These are phyloP conservation scores for Phaffia tasmanica DNA, from an alignment of 768 basidiomycete species.

Conservation along the genomic window DNA sequence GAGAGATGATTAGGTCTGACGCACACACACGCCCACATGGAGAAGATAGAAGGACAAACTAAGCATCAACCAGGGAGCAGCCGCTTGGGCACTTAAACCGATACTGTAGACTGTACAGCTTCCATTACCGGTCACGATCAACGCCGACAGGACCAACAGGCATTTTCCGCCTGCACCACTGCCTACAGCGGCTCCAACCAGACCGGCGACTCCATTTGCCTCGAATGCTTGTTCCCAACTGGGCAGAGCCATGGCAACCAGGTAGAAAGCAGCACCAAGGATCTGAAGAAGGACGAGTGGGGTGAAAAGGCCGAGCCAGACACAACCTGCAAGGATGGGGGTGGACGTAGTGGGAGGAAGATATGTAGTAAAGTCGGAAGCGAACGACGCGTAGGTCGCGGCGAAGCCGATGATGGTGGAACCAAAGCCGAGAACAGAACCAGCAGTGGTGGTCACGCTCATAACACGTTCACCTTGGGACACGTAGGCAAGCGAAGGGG, in stretches of 20 bases:
- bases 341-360: constrained; percentile 31
- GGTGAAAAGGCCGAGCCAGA: constrained; percentile 33
- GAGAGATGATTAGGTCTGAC: background rate
- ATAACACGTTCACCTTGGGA: constrained; percentile 4
- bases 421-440: constrained; percentile 34
- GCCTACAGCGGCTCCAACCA: constrained; percentile 34
- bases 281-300: constrained; percentile 35
- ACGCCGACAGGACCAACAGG: constrained; percentile 48
- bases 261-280: constrained; percentile 32
- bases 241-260: constrained; percentile 32
- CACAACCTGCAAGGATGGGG: constrained; percentile 31
- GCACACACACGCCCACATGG: constrained; percentile 35
- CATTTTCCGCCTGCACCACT: constrained; percentile 29
- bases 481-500: constrained; percentile 14
- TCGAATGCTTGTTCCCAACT: constrained; percentile 31
- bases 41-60: constrained; percentile 54
- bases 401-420: constrained; percentile 37
- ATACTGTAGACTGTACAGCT: constrained; percentile 61
- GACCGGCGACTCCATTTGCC: constrained; percentile 31
- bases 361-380: constrained; percentile 36
- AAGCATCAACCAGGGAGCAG: constrained; percentile 46
- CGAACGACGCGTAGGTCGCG: constrained; percentile 34
- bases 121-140: constrained; percentile 68
- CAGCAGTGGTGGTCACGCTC: constrained; percentile 27
- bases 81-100: constrained; percentile 17